A percentile compares a stretch with the other conserved stretches of the same genome.
Conservation (phyloP, 352 stramenopile genomes). For the Thraustochytrium sp. region DNA sequence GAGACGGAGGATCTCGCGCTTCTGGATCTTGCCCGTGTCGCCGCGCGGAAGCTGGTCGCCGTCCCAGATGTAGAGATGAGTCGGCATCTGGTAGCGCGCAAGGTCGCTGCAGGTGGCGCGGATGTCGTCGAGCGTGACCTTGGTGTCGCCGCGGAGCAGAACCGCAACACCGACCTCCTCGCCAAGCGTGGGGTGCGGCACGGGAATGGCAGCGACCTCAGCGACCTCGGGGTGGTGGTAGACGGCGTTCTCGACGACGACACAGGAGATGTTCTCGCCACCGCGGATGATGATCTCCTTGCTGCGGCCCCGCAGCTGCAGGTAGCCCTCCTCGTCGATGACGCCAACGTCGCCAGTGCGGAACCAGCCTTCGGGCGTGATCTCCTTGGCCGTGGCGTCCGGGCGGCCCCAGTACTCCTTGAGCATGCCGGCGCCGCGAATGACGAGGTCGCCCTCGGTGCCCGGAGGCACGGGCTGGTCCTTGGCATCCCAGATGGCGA, state of each 20-base stretch:
- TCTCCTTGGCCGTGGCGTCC: slow-evolving; percentile 44
- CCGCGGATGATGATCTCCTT: slow-evolving; percentile 52
- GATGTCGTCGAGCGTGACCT: slow-evolving; percentile 49
- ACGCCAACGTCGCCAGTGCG: slow-evolving; percentile 48
- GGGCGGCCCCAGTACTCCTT: slow-evolving; percentile 50
- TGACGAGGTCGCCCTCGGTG: slow-evolving; percentile 7
- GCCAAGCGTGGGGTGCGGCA: slow-evolving; percentile 59
- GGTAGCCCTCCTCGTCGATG: slow-evolving; percentile 48
- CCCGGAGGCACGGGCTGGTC: neutral
- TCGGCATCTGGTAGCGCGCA: slow-evolving; percentile 72
- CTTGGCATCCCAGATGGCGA: slow-evolving; percentile 15
- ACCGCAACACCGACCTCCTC: slow-evolving; percentile 67
- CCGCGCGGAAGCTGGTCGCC: slow-evolving; percentile 4
- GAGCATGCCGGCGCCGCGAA: slow-evolving; percentile 21
- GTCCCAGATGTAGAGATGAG: slow-evolving; percentile 43
- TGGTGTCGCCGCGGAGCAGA: slow-evolving; percentile 58
- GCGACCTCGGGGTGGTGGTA: slow-evolving; percentile 67
- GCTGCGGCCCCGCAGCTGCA: slow-evolving; percentile 44
- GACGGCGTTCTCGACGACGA: slow-evolving; percentile 57
- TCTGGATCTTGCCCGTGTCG: slow-evolving; percentile 32
- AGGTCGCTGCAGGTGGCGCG: slow-evolving; percentile 61
- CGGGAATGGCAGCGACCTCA: slow-evolving; percentile 72
- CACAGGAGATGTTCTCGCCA: slow-evolving; percentile 49
- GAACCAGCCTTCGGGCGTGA: slow-evolving; percentile 46
- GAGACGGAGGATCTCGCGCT: neutral